Conservation (phyloP, 257 asterid genomes). For the Forsythia viridissima region DNA sequence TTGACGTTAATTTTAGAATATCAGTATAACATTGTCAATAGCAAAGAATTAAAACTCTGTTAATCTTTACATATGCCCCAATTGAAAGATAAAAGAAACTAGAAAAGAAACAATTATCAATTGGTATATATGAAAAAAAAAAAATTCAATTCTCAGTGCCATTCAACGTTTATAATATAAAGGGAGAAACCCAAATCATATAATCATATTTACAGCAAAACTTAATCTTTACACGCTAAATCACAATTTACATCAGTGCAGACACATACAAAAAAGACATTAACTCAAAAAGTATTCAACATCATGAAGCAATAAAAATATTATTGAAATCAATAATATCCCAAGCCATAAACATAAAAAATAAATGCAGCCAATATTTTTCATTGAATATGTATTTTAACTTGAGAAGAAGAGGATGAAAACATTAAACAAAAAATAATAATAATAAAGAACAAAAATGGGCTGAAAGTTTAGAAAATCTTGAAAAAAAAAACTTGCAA, state of each 20-base stretch:
- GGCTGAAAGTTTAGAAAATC: too few relatives aligned
- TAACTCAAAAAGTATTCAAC: neutral
- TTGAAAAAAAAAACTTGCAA: too few relatives aligned
- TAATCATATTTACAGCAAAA: neutral
- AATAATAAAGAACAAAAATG: too few relatives aligned
- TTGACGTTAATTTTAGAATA: too few relatives aligned
- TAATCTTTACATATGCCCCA: too few relatives aligned
- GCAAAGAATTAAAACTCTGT: too few relatives aligned
- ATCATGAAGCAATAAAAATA: neutral
- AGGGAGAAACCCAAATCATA: neutral
- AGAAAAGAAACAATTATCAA: too few relatives aligned
- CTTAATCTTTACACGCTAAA: neutral
- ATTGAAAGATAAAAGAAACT: too few relatives aligned
- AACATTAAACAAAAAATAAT: too few relatives aligned
- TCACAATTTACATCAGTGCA: neutral
- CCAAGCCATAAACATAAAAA: neutral
- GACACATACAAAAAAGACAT: neutral
- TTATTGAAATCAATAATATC: neutral
- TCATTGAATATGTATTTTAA: slow-evolving; percentile 3
- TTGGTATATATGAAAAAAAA: too few relatives aligned
- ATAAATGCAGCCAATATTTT: neutral
- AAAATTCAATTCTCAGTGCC: neutral
- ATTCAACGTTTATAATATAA: neutral
- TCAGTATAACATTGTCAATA: too few relatives aligned
- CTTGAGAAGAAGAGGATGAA: slow-evolving; percentile 41